Evolutionary conservation across 495 filamentous ascomycete genomes (phyloP), one percentile per base, ranked within the genome.

Genomic region (Daldinia bambusicola): DNA sequence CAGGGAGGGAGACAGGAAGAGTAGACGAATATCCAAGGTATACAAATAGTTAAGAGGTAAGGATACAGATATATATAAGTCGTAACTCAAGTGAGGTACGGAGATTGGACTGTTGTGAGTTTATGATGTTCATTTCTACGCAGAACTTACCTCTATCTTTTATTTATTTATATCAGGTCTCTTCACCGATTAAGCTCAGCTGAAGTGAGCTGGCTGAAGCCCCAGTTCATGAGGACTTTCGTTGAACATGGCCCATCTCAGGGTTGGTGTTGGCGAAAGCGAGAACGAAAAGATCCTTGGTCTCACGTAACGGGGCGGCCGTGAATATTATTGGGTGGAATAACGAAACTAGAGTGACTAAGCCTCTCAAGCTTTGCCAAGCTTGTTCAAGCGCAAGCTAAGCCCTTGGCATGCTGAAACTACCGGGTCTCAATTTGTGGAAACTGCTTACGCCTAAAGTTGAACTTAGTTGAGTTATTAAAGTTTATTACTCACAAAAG

Each of bases 311-410:
- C 26, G 26, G 26, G 26, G 26, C 26, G 3, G 26, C 26, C 26
- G 26, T 31, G 16, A 61, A 55, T 70, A n/a, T 37, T 7, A 8
- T 22, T 53, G 30, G 50, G 50, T 52, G 5, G 22, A 9, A 52
- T 14, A 30, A 52, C 31, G 31, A 36, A 60, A 50, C 61, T 65
- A 34, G n/a, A 50, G 18, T 51, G 48, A 56, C 61, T 55, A 66
- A 66, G 67, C 61, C 67, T 51, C 67, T 10, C 30, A 66, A 70
- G 67, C 67, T 61, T 70, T 51, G 67, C 67, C 67, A 65, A 70
- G 67, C 48, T 62, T 56, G 50, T 50, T 26, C 32, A 62, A 68
- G 65, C 45, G 16, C 8, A n/a, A 16, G 22, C 22, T 32, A 14
- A 53, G 50, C 48, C 26, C 36, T 36, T 50, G 41, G 41, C 30